phyloP scores from a whole-genome alignment of 768 basidiomycete species.

The Trametes gibbosa region DNA sequence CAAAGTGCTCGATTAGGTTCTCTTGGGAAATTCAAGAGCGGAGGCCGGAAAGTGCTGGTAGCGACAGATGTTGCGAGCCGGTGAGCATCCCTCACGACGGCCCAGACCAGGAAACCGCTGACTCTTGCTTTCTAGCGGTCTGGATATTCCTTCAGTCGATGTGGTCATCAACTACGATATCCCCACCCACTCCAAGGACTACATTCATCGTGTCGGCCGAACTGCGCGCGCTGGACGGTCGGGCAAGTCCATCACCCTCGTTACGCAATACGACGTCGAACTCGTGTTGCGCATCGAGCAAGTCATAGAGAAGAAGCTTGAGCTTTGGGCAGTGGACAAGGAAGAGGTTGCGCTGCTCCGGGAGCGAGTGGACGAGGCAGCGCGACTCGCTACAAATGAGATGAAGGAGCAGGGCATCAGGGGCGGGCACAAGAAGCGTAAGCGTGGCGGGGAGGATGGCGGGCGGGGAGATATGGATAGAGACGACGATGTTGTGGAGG shows the following conservation, averaged over 20 bases:
- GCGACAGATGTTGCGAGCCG: conserved; percentile 97
- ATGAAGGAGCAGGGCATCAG: conserved; percentile 72
- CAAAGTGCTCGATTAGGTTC: conserved; percentile 94
- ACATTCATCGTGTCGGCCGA: conserved; percentile 96
- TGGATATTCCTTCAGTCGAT: conserved; percentile 96
- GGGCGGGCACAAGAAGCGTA: conserved; percentile 48
- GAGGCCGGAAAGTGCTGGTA: conserved; percentile 86
- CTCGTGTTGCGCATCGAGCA: conserved; percentile 92
- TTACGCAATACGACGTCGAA: conserved; percentile 98
- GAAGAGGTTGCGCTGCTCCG: conserved; percentile 85
- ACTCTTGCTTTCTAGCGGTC: conserved; percentile 52
- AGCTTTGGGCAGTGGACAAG: conserved; percentile 79
- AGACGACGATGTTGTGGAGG: conserved; percentile 91
- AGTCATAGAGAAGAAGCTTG: conserved; percentile 91
- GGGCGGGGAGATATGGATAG: conserved; percentile 78
- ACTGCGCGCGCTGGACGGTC: conserved; percentile 97
- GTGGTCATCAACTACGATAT: conserved; percentile 98
- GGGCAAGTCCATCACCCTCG: conserved; percentile 95
- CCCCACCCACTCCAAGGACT: conserved; percentile 97
- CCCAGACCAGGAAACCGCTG: neutral
- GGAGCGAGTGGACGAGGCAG: conserved; percentile 89
- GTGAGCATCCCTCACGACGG: conserved; percentile 38
- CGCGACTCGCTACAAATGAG: conserved; percentile 70
- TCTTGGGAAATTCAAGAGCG: conserved; percentile 92
- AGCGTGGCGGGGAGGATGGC: conserved; percentile 44